Conservation (phyloP, 306 rosid genomes). For the Begonia peltatifolia region DNA sequence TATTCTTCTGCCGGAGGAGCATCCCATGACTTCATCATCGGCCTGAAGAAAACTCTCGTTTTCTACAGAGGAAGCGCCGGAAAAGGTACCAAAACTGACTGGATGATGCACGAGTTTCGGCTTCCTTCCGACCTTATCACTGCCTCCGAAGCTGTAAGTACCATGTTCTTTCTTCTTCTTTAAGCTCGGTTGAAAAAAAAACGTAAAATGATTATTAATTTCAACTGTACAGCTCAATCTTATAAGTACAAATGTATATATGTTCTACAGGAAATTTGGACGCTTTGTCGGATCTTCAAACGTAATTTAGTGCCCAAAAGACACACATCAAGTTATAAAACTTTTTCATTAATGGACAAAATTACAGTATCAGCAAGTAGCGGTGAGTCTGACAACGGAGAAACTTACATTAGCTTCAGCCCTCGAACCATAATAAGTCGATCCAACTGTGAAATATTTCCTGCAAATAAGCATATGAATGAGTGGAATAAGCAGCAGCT, state of each 20-base stretch:
- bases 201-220: no score
- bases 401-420: slow-evolving; percentile 5
- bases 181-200: no score
- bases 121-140: slow-evolving; percentile 22
- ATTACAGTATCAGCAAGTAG: slow-evolving; percentile 7
- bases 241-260: no score
- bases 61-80: slow-evolving; percentile 82
- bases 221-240: no score
- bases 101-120: slow-evolving; percentile 99
- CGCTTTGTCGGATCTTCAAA: slow-evolving; percentile 72
- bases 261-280: slow-evolving; percentile 81
- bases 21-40: slow-evolving; percentile 21
- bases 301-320: slow-evolving; percentile 37
- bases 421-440: neutral
- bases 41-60: slow-evolving; percentile 82
- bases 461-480: slow-evolving; percentile 2
- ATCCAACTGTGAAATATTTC: slow-evolving; percentile 25
- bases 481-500: slow-evolving; percentile 8
- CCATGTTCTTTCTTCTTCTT: neutral
- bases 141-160: slow-evolving; percentile 52
- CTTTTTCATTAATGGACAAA: slow-evolving; percentile 11
- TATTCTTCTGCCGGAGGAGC: slow-evolving; percentile 26
- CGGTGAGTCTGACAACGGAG: neutral
- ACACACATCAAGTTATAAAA: slow-evolving; percentile 32
- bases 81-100: slow-evolving; percentile 85